phyloP scores from a whole-genome alignment of 768 basidiomycete species.

The Boletus pseudo-olivaceus region DNA sequence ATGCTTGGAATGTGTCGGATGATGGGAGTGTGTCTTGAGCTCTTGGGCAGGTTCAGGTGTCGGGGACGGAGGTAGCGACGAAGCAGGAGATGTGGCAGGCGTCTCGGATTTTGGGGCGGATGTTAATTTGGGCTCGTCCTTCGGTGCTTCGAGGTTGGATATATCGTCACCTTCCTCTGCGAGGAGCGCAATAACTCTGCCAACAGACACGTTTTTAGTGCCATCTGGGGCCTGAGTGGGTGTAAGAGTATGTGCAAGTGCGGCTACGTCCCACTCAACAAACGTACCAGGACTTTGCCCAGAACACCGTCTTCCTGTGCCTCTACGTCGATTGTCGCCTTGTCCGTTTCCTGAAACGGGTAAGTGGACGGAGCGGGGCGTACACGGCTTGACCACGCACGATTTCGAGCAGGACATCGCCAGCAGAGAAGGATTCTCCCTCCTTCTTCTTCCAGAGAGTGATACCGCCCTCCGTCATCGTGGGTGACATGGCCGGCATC shows the following conservation, averaged over 20 bases:
- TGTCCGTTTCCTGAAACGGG: constrained; percentile 76
- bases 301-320: constrained; percentile 95
- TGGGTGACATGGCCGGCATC: constrained; percentile 98
- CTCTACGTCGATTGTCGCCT: constrained; percentile 97
- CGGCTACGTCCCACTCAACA: not conserved
- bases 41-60: constrained; percentile 22
- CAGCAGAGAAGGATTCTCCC: constrained; percentile 74
- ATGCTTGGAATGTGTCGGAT: constrained; percentile 56
- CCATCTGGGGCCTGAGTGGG: constrained; percentile 63
- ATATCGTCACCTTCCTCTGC: constrained; percentile 97
- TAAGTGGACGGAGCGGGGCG: not conserved
- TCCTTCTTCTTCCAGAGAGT: constrained; percentile 86
- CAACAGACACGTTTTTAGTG: constrained; percentile 80
- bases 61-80: constrained; percentile 16
- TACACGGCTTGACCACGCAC: constrained; percentile 42
- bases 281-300: constrained; percentile 85
- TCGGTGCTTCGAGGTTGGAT: constrained; percentile 69
- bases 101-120: constrained; percentile 18
- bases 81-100: constrained; percentile 18
- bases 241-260: not conserved
- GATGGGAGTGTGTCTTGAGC: constrained; percentile 34
- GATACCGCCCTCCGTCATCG: constrained; percentile 94
- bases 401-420: constrained; percentile 88
- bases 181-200: constrained; percentile 85
- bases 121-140: constrained; percentile 30